Conservation (phyloP, 2,329 filamentous ascomycete species). For the Fusarium sp. region DNA sequence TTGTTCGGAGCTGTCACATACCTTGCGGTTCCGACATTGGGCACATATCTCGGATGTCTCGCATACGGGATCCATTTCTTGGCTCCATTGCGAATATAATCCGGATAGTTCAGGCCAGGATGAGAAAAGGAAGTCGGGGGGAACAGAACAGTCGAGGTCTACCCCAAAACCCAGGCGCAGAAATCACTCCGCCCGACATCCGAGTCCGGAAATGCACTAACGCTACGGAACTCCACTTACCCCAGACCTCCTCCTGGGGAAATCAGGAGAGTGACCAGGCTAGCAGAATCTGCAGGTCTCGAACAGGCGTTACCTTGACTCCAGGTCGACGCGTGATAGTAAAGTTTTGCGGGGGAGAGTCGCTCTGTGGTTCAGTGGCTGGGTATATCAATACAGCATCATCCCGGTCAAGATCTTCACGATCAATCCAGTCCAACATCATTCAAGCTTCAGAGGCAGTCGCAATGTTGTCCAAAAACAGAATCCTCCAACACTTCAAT, state of each 20-base stretch:
- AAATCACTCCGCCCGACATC: conserved; percentile 14
- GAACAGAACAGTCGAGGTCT: not conserved
- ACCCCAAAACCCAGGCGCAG: not conserved
- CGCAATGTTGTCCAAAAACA: conserved; percentile 11
- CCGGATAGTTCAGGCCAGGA: not conserved
- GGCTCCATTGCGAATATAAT: not conserved
- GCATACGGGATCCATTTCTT: not conserved
- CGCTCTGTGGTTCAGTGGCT: not conserved
- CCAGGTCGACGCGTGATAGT: not conserved
- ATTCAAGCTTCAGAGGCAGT: rapidly evolving
- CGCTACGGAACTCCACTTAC: not conserved
- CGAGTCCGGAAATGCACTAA: not conserved
- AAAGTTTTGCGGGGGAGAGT: not conserved
- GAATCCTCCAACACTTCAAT: conserved; percentile 37
- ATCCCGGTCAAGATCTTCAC: not conserved
- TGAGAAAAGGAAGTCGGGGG: conserved; percentile 15
- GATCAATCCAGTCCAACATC: not conserved
- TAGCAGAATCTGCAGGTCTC: conserved; percentile 1
- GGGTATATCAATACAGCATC: not conserved
- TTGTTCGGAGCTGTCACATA: not conserved
- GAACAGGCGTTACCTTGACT: not conserved
- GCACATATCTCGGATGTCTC: conserved; percentile 23
- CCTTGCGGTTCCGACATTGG: conserved; percentile 26
- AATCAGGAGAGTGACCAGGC: not conserved
- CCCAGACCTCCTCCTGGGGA: conserved; percentile 7